These are phyloP conservation scores for Cercospora citrullina DNA, from an alignment of 2,329 filamentous ascomycete genomes.

Conservation along the genomic window DNA sequence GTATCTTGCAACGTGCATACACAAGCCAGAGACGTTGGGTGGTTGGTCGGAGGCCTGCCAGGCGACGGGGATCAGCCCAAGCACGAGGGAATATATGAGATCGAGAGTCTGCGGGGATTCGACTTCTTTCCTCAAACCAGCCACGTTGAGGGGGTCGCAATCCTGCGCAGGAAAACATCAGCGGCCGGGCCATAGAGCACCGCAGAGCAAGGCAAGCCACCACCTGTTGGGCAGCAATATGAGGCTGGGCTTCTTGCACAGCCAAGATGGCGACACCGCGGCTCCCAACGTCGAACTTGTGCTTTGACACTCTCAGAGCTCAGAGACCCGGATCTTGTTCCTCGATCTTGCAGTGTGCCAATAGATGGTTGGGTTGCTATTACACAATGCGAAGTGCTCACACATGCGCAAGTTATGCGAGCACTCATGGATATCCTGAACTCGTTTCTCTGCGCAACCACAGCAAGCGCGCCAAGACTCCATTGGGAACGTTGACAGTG, in stretches of 20 bases:
- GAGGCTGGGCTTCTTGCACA: not conserved
- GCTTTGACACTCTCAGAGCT: not conserved
- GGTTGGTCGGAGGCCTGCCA: constrained; percentile 71
- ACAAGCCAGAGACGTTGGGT: constrained; percentile 88
- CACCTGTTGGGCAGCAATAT: not conserved
- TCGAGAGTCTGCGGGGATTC: constrained; percentile 89
- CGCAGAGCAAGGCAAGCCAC: not conserved
- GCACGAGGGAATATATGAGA: constrained; percentile 62
- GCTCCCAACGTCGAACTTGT: not conserved
- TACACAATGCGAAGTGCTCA: not conserved
- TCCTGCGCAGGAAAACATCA: constrained; percentile 49
- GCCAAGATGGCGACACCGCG: not conserved
- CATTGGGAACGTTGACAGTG: not conserved
- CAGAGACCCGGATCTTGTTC: not conserved
- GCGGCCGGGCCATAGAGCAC: not conserved
- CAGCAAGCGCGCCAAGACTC: not conserved
- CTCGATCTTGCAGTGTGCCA: not conserved
- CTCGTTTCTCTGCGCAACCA: not conserved
- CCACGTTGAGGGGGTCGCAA: constrained; percentile 66
- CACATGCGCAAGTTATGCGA: not conserved
- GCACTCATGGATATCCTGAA: not conserved
- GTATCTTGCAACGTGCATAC: constrained; percentile 98
- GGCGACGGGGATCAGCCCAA: constrained; percentile 32
- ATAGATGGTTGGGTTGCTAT: not conserved
- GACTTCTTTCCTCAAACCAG: constrained; percentile 94